These are phyloP conservation scores for Incumbomyces delicatus DNA, from an alignment of 2,329 filamentous ascomycete genomes.

Conservation along the genomic window DNA sequence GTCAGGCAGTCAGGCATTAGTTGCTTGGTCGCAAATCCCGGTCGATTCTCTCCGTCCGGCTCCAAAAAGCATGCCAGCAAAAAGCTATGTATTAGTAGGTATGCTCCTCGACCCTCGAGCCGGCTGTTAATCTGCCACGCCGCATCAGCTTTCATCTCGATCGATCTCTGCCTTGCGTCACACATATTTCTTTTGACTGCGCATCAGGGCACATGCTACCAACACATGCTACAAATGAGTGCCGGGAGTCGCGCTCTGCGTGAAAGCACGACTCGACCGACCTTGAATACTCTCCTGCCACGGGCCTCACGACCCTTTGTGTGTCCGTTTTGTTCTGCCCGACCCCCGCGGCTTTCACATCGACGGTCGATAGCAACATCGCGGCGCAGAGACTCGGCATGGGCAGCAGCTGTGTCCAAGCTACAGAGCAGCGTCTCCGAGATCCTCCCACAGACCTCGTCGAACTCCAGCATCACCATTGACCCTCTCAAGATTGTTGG, in stretches of 20 bases:
- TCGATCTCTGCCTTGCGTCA: neutral
- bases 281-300: neutral
- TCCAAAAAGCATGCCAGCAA: too few species aligned
- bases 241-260: slow-evolving; percentile 7
- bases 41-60: too few species aligned
- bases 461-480: slow-evolving; percentile 55
- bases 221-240: slow-evolving; percentile 5
- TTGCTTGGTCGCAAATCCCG: neutral
- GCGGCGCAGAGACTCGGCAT: slow-evolving; percentile 23
- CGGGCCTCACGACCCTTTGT: slow-evolving; percentile 3
- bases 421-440: slow-evolving; percentile 41
- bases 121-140: neutral
- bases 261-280: slow-evolving; percentile 1
- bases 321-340: slow-evolving; percentile 2
- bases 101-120: too few species aligned
- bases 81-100: neutral
- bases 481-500: slow-evolving; percentile 84
- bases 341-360: neutral
- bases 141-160: neutral
- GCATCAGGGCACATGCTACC: neutral
- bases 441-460: slow-evolving; percentile 27
- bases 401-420: slow-evolving; percentile 40
- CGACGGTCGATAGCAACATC: slow-evolving; percentile 4
- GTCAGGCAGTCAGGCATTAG: too few species aligned
- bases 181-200: too few species aligned